Conservation (phyloP, 371 early-diverging fungal genomes). For the Chytridium lagenaria region DNA sequence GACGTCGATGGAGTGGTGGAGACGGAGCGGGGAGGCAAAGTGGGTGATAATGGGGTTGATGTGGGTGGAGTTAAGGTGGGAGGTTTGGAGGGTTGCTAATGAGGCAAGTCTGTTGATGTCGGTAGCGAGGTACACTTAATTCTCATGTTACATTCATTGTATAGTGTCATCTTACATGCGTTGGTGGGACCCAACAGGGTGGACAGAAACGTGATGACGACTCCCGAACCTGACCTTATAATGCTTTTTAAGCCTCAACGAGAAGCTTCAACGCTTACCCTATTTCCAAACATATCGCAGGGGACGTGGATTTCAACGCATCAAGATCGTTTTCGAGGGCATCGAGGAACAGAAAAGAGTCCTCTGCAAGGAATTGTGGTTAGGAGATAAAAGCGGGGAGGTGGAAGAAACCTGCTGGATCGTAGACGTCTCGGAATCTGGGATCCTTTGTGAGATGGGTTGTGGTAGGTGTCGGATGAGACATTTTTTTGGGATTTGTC, state of each 20-base stretch:
- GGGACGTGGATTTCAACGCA: constrained; percentile 57
- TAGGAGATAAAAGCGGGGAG: not conserved
- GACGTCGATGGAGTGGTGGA: constrained; percentile 70
- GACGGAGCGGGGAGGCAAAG: constrained; percentile 63
- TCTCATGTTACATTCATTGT: no score
- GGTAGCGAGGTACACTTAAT: constrained; percentile 68
- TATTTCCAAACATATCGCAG: constrained; percentile 82
- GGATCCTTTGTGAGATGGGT: constrained; percentile 10
- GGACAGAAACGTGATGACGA: constrained; percentile 77
- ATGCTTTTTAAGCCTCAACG: not conserved
- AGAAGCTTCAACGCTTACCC: constrained; percentile 60
- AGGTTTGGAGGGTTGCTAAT: constrained; percentile 70
- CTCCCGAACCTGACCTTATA: constrained; percentile 87
- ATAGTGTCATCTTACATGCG: constrained; percentile 36
- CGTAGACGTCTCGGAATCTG: constrained; percentile 8
- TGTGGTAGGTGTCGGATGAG: not conserved
- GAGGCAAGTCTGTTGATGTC: constrained; percentile 85
- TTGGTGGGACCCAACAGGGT: constrained; percentile 43
- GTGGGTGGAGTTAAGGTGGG: constrained; percentile 52
- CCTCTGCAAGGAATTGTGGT: constrained; percentile 64
- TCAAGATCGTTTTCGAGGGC: constrained; percentile 81
- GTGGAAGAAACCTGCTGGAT: constrained; percentile 1
- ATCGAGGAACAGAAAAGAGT: constrained; percentile 90
- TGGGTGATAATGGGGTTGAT: constrained; percentile 68
- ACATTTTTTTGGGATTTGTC: no score